Evolutionary conservation across 257 asterid genomes (phyloP).

Genomic region (Apocynum venetum): DNA sequence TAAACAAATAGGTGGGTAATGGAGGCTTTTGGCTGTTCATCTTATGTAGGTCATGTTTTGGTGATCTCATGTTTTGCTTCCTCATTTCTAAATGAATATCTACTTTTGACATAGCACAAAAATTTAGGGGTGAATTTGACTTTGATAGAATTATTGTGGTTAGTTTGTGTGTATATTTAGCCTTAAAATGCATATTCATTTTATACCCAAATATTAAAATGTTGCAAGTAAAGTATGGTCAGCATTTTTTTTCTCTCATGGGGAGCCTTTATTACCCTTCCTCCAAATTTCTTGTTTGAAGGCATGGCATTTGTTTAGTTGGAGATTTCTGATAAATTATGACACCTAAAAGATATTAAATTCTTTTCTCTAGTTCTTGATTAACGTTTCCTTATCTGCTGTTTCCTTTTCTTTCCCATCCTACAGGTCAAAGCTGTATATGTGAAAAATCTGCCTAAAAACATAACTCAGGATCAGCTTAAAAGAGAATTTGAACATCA

Average conservation of each 20-base stretch:
- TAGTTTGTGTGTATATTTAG: background rate
- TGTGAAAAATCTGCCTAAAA: constrained; percentile 87
- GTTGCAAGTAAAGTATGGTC: background rate
- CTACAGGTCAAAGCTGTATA: constrained; percentile 89
- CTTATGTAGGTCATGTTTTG: background rate
- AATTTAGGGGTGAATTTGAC: background rate
- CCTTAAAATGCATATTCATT: background rate
- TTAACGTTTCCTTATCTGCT: background rate
- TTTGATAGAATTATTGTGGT: background rate
- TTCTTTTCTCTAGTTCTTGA: background rate
- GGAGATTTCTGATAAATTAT: background rate
- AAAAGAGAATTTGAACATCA: constrained; percentile 75
- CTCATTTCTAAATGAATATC: background rate
- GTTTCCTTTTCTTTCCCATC: constrained; percentile 9
- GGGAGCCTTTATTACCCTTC: background rate
- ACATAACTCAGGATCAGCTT: constrained; percentile 77
- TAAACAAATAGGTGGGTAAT: background rate
- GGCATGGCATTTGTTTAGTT: background rate
- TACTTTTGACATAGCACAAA: background rate
- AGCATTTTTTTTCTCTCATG: too few species aligned
- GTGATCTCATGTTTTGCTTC: background rate
- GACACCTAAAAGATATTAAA: background rate
- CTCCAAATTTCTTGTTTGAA: constrained; percentile 1
- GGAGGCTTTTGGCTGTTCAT: background rate
- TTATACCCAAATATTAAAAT: background rate